A percentile compares a stretch with the other conserved stretches of the same genome.
Conservation (phyloP, 2,329 filamentous ascomycete genomes). For the Spiromastix sp. region DNA sequence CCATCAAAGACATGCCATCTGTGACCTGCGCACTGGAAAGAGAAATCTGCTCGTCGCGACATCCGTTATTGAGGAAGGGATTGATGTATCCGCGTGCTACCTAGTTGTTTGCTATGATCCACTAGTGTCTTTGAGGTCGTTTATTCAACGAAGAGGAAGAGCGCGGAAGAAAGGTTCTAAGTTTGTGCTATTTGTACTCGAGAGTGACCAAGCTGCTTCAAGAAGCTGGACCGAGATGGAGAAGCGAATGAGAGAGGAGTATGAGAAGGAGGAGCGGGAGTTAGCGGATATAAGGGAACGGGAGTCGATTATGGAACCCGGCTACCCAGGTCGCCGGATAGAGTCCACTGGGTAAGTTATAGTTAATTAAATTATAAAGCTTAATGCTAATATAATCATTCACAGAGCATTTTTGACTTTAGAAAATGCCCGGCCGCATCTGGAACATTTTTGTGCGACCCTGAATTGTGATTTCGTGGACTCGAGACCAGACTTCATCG, state of each 20-base stretch:
- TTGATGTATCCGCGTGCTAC: conserved; percentile 54
- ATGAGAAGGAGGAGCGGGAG: conserved; percentile 53
- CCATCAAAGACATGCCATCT: conserved; percentile 41
- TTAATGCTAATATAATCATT: conserved; percentile 7
- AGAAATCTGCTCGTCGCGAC: conserved; percentile 51
- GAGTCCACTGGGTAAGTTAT: conserved; percentile 31
- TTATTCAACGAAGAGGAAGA: conserved; percentile 54
- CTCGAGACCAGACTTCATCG: conserved; percentile 56
- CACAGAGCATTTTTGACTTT: conserved; percentile 57
- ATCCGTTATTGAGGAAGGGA: conserved; percentile 50
- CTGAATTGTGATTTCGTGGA: conserved; percentile 54
- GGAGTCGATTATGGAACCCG: conserved; percentile 39
- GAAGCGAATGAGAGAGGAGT: conserved; percentile 58
- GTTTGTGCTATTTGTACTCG: conserved; percentile 41
- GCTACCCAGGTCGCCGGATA: conserved; percentile 30
- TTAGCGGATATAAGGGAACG: conserved; percentile 35
- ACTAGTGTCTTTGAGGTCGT: conserved; percentile 53
- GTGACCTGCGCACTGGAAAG: conserved; percentile 42
- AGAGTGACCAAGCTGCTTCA: conserved; percentile 23
- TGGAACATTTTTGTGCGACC: conserved; percentile 69
- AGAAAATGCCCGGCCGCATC: conserved; percentile 62
- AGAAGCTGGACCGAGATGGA: conserved; percentile 59
- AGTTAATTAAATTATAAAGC: conserved; percentile 14
- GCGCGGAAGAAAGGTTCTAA: conserved; percentile 49
- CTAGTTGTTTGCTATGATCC: conserved; percentile 55